These are phyloP conservation scores for Cercophora newfieldiana DNA, from an alignment of 495 filamentous ascomycete genomes.

Conservation along the genomic window DNA sequence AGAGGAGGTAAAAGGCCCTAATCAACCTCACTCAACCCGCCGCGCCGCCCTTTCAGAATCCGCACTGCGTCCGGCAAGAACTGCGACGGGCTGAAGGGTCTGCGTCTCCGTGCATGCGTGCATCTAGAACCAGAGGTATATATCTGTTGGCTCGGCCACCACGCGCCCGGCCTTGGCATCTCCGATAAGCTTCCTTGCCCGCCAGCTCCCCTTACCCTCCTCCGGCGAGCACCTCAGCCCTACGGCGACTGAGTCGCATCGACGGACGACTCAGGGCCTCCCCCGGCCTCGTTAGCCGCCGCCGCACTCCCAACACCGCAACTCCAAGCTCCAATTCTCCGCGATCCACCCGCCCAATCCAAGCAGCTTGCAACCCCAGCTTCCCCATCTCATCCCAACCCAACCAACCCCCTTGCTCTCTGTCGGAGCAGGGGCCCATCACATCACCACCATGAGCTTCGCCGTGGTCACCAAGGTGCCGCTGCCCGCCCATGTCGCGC, in stretches of 20 bases:
- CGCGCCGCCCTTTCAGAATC: neutral
- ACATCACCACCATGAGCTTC: slow-evolving; percentile 24
- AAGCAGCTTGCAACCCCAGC: neutral
- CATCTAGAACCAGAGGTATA: neutral
- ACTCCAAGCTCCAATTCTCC: neutral
- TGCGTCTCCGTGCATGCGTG: neutral
- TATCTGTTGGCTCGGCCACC: neutral
- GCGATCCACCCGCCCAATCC: neutral
- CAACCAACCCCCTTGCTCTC: neutral
- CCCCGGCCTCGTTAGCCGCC: neutral
- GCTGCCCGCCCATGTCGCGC: slow-evolving; percentile 32
- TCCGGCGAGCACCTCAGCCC: neutral
- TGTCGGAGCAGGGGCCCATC: neutral
- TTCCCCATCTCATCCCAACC: no score
- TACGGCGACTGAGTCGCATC: neutral
- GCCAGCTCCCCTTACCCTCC: neutral
- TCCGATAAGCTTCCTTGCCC: slow-evolving; percentile 2
- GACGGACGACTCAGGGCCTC: neutral
- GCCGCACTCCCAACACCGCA: neutral
- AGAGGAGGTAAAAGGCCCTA: neutral
- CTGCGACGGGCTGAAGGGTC: neutral
- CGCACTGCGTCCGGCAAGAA: neutral
- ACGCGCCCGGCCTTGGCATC: neutral
- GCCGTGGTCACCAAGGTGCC: slow-evolving; percentile 36
- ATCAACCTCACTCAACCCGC: neutral